These are phyloP conservation scores for Rubroshorea leprosula DNA, from an alignment of 345 rosid genomes.

Conservation along the genomic window DNA sequence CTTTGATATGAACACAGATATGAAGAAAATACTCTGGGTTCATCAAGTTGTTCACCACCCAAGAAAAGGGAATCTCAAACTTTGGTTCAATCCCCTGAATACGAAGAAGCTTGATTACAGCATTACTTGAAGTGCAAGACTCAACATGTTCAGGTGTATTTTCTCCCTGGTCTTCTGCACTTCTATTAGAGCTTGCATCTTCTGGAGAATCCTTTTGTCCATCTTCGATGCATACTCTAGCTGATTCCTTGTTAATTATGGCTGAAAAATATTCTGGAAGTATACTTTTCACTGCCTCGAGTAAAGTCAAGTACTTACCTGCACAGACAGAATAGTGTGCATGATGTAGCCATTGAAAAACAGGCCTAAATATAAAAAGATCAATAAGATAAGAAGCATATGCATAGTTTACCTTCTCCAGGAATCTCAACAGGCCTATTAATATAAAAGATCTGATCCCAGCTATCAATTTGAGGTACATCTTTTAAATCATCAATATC, in stretches of 20 bases:
- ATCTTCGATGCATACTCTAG: constrained; percentile 26
- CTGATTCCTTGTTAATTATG: constrained; percentile 17
- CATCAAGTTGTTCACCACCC: constrained; percentile 83
- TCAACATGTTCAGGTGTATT: constrained; percentile 8
- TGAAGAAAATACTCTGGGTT: constrained; percentile 85
- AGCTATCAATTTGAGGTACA: constrained; percentile 49
- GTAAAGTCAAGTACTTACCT: constrained; percentile 67
- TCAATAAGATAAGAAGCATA: background rate
- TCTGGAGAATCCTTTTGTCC: constrained; percentile 22
- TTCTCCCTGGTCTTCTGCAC: constrained; percentile 23
- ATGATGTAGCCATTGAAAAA: no score
- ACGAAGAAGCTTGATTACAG: constrained; percentile 62
- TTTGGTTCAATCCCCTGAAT: constrained; percentile 86
- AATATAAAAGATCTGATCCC: constrained; percentile 79
- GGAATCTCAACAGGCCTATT: constrained; percentile 69
- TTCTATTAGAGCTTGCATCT: constrained; percentile 20
- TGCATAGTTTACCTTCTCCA: constrained; percentile 44
- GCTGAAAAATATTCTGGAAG: constrained; percentile 46
- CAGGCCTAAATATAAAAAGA: background rate
- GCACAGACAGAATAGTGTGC: constrained; percentile 13
- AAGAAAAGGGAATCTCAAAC: constrained; percentile 79
- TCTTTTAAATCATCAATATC: constrained; percentile 71
- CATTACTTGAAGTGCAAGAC: constrained; percentile 10
- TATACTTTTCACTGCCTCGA: constrained; percentile 54
- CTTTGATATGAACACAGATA: constrained; percentile 48